Percentiles rank a stretch among this genome's conserved stretches.
These are phyloP conservation scores for Thelonectria olida DNA, from an alignment of 2,329 filamentous ascomycete genomes.

Conservation along the genomic window DNA sequence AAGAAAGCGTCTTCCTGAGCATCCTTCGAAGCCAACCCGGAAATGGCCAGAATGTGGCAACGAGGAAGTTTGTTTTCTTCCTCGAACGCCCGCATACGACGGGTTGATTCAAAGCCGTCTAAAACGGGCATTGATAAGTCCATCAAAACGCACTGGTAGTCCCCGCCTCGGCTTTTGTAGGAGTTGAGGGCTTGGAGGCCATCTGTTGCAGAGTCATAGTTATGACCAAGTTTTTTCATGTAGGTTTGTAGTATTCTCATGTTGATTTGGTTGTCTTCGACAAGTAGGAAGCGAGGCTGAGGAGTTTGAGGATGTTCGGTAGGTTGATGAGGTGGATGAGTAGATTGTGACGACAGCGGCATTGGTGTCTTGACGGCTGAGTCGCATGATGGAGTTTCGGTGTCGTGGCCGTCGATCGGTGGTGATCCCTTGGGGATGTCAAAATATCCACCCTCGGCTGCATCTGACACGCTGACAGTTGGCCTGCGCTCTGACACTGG, in stretches of 20 bases:
- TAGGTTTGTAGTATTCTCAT: constrained; percentile 53
- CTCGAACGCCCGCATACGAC: constrained; percentile 59
- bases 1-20: constrained; percentile 59
- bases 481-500: neutral
- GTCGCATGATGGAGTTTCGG: too few relatives aligned
- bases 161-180: constrained; percentile 1
- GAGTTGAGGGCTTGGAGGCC: constrained; percentile 56
- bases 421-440: neutral
- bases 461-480: neutral
- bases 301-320: neutral
- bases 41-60: constrained; percentile 61
- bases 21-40: constrained; percentile 59
- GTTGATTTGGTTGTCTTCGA: constrained; percentile 56
- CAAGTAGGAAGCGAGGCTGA: constrained; percentile 45
- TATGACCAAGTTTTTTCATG: constrained; percentile 52
- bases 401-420: neutral
- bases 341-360: neutral
- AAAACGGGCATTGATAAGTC: constrained; percentile 67
- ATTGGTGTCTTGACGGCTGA: too few relatives aligned
- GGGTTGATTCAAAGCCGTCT: constrained; percentile 59
- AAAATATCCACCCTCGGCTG: too few relatives aligned
- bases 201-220: constrained; percentile 54
- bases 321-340: neutral
- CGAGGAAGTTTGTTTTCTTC: constrained; percentile 49
- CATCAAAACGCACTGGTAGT: constrained; percentile 51